Conservation (phyloP, 345 rosid species). For the Eucalyptus marginata region DNA sequence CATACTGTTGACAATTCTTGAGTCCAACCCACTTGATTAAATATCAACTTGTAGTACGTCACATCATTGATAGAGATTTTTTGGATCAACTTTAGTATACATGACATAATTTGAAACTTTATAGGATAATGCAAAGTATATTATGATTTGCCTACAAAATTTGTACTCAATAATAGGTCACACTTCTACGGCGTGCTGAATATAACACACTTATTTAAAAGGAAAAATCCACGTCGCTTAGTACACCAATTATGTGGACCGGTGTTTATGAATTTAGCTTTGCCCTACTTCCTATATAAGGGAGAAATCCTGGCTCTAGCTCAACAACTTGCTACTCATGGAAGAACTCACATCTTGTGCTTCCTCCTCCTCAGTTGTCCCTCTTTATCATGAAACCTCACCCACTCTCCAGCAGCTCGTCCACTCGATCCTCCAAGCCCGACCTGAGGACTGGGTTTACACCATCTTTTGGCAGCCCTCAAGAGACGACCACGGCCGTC, state of each 20-base stretch:
- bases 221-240: not conserved
- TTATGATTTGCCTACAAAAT: not conserved
- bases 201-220: not conserved
- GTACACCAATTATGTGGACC: not conserved
- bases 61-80: not conserved
- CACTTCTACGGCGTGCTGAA: not conserved
- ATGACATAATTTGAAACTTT: not conserved
- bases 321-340: not conserved
- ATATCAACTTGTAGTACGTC: not conserved
- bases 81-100: not conserved
- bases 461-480: conserved; percentile 7
- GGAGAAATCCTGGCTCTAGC: not conserved
- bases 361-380: not conserved
- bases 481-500: not conserved
- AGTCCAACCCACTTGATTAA: not conserved
- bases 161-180: not conserved
- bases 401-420: not conserved
- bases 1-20: not conserved
- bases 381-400: not conserved
- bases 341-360: not conserved
- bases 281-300: not conserved
- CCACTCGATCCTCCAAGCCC: conserved; percentile 1
- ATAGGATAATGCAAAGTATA: not conserved
- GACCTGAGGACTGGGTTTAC: conserved; percentile 2
- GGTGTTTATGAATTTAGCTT: not conserved